These are phyloP conservation scores for Claviceps pazoutovae DNA, from an alignment of 2,329 filamentous ascomycete species.

Conservation along the genomic window DNA sequence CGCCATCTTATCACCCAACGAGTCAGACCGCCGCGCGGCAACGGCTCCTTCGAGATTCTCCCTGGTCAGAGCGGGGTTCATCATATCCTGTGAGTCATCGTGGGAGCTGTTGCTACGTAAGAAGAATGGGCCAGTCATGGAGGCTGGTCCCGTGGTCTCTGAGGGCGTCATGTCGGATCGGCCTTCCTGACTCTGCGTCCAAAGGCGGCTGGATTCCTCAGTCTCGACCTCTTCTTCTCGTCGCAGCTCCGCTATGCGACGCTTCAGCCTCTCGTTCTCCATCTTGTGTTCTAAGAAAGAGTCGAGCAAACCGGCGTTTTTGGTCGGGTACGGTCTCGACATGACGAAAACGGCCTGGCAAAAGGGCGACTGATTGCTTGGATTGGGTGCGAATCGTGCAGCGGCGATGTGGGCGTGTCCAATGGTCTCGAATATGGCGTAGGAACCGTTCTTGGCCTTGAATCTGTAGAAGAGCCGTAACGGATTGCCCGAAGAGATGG, in stretches of 20 bases:
- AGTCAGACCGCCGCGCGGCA: conserved; percentile 54
- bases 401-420: conserved; percentile 79
- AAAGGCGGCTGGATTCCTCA: conserved; percentile 49
- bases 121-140: conserved; percentile 17
- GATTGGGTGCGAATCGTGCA: conserved; percentile 48
- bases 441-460: conserved; percentile 56
- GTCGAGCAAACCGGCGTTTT: conserved; percentile 72
- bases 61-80: conserved; percentile 58
- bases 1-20: conserved; percentile 73
- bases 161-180: conserved; percentile 39
- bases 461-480: conserved; percentile 81
- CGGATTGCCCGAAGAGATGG: conserved; percentile 65
- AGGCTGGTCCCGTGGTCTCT: conserved; percentile 25
- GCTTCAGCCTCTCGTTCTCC: conserved; percentile 77
- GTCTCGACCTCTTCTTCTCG: conserved; percentile 73
- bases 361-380: conserved; percentile 50
- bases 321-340: conserved; percentile 78
- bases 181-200: conserved; percentile 43
- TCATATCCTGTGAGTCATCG: conserved; percentile 36
- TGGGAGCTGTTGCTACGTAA: conserved; percentile 16
- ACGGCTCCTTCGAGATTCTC: conserved; percentile 67
- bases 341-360: conserved; percentile 92
- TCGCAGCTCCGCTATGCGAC: conserved; percentile 73
- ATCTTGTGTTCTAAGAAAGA: conserved; percentile 95
- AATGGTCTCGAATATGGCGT: conserved; percentile 76